Evolutionary conservation across 306 rosid genomes (phyloP), one percentile per base, ranked within the genome.

Genomic region (Corylus heterophylla): DNA sequence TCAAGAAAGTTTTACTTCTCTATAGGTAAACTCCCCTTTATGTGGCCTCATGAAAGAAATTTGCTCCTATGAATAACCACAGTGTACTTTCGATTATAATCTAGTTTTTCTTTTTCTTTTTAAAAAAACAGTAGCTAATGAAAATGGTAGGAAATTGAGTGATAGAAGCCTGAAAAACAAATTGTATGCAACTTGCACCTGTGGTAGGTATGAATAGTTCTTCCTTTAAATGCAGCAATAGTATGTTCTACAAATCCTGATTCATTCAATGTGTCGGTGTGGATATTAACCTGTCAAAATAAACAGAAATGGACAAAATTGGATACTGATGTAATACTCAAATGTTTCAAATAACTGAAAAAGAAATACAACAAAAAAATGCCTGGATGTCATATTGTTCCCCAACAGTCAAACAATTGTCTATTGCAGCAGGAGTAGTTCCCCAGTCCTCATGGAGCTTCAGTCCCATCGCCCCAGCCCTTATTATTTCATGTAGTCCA

Each of bases 381-480:
- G 76, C 96, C 98, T 93, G 98, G 83, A 95, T 82, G 79, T 90
- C 98, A 86, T 89, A 79, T 82, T 78, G 78, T 7, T 95, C 98
- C 66, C 91, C 98, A 20, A 93, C 90, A 35, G 88, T 64, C 80
- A 95, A 91, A 81, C 98, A 89, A 76, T 71, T 78, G 84, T 95
- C 94, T 67, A 95, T 95, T 77, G 98, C 88, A 8, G 96, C 98
- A 29, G 99, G 98, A 63, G 98, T 91, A 76, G 74, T 80, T 86
- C 99, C 99, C 99, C 99, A 93, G 88, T 95, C 98, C 88, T 95
- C 98, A 69, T 95, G 98, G 79, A 91, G 90, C 88, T 92, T 95
- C 85, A 95, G 86, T 76, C 96, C 99, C 98, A 95, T 93, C 80
- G 99, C 99, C 83, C 99, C 99, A 18, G 97, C 96, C 71, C 16